Percentiles rank a stretch among this genome's conserved stretches.
Conservation (phyloP, 306 rosid species). For the Luffa aegyptiaca region DNA sequence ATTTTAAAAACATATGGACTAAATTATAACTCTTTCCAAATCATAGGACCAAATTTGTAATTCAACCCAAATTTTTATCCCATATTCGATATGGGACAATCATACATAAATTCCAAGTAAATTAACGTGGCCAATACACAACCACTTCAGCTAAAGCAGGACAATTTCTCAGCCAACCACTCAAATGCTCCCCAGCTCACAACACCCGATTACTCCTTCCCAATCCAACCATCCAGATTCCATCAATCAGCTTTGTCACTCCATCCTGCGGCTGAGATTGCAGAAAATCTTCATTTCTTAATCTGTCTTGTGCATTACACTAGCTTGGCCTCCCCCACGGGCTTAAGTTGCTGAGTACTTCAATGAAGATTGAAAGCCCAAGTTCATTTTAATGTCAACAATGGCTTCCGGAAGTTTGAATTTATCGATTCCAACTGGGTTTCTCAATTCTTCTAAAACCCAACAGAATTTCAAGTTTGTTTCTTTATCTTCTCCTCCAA, state of each 20-base stretch:
- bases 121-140: constrained; percentile 4
- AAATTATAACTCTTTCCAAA: too few relatives aligned
- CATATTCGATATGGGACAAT: background rate
- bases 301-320: background rate
- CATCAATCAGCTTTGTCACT: background rate
- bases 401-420: constrained; percentile 46
- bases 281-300: background rate
- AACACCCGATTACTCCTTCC: background rate
- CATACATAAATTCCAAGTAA: background rate
- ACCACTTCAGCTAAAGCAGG: background rate
- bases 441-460: constrained; percentile 23
- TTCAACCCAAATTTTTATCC: too few relatives aligned
- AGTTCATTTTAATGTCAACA: background rate
- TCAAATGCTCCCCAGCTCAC: background rate
- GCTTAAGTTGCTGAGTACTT: background rate
- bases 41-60: too few relatives aligned
- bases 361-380: background rate
- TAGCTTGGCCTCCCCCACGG: background rate
- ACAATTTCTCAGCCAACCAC: background rate
- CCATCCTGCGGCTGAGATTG: constrained; percentile 2
- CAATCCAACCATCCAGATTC: constrained; percentile 3
- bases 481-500: constrained; percentile 25
- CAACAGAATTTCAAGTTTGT: constrained; percentile 16
- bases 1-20: too few relatives aligned
- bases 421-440: constrained; percentile 23